Conservation (phyloP, 1,284 basidiomycete species). For the Cutaneotrichosporon mucoides region DNA sequence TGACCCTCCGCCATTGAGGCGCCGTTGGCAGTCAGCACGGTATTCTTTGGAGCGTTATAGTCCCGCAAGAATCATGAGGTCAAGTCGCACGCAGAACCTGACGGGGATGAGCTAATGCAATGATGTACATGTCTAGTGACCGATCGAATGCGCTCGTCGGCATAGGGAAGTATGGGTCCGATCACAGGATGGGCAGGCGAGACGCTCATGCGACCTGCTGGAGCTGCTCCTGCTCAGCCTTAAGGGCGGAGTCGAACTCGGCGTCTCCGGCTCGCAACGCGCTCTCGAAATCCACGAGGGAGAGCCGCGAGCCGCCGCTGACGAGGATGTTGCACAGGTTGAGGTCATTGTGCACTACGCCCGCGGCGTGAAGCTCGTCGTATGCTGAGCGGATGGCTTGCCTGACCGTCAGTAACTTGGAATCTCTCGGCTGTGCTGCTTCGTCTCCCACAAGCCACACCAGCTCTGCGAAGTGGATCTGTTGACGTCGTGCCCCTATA, state of each 20-base stretch:
- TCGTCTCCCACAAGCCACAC: too few relatives aligned
- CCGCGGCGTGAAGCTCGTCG: slow-evolving; percentile 1
- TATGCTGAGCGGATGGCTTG: neutral
- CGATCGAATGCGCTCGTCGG: neutral
- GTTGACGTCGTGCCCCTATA: too few relatives aligned
- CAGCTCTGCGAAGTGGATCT: too few relatives aligned
- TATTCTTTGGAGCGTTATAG: too few relatives aligned
- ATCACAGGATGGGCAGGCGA: neutral
- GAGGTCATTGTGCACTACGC: neutral
- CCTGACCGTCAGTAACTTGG: neutral
- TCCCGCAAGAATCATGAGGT: too few relatives aligned
- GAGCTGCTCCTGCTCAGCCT: neutral
- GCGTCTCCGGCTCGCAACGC: neutral
- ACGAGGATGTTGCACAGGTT: slow-evolving; percentile 3
- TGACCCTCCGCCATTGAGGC: too few relatives aligned
- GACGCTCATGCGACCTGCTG: neutral
- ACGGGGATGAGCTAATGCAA: neutral
- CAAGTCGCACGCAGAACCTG: too few relatives aligned
- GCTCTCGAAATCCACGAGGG: neutral
- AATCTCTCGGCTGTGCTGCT: too few relatives aligned
- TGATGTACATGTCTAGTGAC: slow-evolving; percentile 1
- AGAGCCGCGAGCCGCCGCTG: neutral
- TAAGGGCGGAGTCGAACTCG: neutral
- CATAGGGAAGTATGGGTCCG: neutral
- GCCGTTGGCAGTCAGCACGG: too few relatives aligned